These are phyloP conservation scores for Posidonia australis DNA, from an alignment of 106 monocot species.

Conservation along the genomic window DNA sequence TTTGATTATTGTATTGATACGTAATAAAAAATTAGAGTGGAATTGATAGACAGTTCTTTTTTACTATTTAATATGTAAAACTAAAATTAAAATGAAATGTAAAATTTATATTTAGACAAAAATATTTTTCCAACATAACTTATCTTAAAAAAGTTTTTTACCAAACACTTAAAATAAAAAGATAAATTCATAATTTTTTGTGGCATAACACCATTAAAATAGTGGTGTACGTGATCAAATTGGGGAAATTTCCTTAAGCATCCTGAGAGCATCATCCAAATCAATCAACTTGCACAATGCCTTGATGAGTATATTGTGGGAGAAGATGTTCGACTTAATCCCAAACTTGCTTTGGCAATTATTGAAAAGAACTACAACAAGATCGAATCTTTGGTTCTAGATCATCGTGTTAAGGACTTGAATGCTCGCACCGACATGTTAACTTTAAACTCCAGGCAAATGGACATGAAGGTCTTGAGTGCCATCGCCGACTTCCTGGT, in stretches of 20 bases:
- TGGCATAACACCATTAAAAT: too few species aligned
- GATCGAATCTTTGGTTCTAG: conserved; percentile 31
- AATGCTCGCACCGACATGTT: conserved; percentile 47
- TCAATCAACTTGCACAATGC: conserved; percentile 42
- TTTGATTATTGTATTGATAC: too few species aligned
- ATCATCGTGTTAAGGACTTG: conserved; percentile 72
- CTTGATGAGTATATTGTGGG: conserved; percentile 66
- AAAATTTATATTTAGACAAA: too few species aligned
- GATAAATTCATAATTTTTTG: too few species aligned
- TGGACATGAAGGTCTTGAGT: conserved; percentile 27
- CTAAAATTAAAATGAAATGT: too few species aligned
- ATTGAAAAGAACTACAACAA: conserved; percentile 50
- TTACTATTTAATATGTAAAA: too few species aligned
- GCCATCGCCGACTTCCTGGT: conserved; percentile 23
- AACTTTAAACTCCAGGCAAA: conserved; percentile 22
- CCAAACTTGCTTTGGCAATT: conserved; percentile 30
- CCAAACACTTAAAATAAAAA: too few species aligned
- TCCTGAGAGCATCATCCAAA: conserved; percentile 29
- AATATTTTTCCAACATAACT: too few species aligned
- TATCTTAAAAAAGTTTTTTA: too few species aligned
- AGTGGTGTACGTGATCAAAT: conserved; percentile 61
- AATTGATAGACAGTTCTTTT: too few species aligned
- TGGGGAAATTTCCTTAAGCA: conserved; percentile 83
- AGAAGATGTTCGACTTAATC: conserved; percentile 53
- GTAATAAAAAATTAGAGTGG: too few species aligned